Evolutionary conservation across 75 land plant genomes (phyloP), one percentile per base, ranked within the genome.

Genomic region (Chamaecyparis obtusa): DNA sequence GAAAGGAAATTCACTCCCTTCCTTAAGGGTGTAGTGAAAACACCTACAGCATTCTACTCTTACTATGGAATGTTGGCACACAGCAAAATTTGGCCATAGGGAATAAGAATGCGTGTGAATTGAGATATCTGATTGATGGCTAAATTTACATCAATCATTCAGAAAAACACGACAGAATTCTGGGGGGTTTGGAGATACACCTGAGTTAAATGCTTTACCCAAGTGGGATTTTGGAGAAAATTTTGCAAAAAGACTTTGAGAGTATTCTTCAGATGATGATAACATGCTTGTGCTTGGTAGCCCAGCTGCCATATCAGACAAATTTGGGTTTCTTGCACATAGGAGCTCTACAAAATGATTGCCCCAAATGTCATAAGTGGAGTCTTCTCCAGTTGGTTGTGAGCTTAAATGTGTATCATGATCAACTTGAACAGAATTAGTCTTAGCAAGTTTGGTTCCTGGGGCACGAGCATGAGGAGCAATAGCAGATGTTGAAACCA

Each of bases 281-380:
- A 74, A 81, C 74, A 76, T 46, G 83, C 80, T 89, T 13, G 87
- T 49, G 33, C 49, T 84, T 84, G 85, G 85, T 56, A 84, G 35
- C 64, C 56, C 85, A 56, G 64, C 35, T 33, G 21, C 55, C 49
- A 48, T 5, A 60, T 75, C 32, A 19, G 69, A 84, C 16, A 60
- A 89, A 32, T 56, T 88, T 55, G 88, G 82, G 32, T 39, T 86
- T 55, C 74, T 86, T 71, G 56, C 35, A 10, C 88, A 64, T 67
- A 84, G 85, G 24, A 88, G 86, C 43, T 90, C 88, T 74, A 91
- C 88, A 86, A 92, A 87, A 87, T 94, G 95, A 85, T 92, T 91
- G 46, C 93, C 96, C 96, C 96, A 95, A 35, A 95, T 95, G 74
- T 94, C 93, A 88, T 94, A 95, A 0, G 89, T 89, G 56, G 85